Base-by-base conservation (phyloP, 495 filamentous ascomycete genomes). In the Lasiosphaeria miniovina region DNA sequence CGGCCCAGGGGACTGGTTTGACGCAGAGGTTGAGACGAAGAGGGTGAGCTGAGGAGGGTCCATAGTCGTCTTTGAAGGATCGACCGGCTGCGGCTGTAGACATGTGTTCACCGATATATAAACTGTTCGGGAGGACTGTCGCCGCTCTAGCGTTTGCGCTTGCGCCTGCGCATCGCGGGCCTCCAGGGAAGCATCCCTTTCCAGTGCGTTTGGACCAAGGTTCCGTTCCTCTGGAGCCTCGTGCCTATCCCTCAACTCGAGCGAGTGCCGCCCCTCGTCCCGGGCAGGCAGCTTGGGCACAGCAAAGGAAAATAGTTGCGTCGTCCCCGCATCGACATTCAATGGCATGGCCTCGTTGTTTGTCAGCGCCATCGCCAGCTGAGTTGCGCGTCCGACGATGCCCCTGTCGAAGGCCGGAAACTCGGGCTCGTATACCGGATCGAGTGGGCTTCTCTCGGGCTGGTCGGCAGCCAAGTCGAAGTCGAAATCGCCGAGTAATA, bases 61-160 rank as follows among this genome's bases (percentile, higher is more conserved):
- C 52, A 54, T 32, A 14, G 64, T 69, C 6, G 72, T 75, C 53
- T 63, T 73, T 51, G 65, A 68, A 11, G 62, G 69, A 52, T 62
- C 68, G 61, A 71, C 80, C 79, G 62, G 79, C 66, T 54, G 61
- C 57, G 93, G 93, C 63, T 91, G 90, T 14, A 80, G 63, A 72
- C 93, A 97, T 7, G 90, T 88, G 58, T 88, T 95, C 38, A 93
- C 81, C 4, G 91, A 89, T 52, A 97, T 80, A 64, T 86, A 96
- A 6, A 96, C 74, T 1, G 75, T 84, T 15, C 74, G 80, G 6
- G 75, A 57, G 2, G 62, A 12, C 33, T 74, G 69, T 41, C 75
- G 68, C 32, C 57, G 66, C 6, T 9, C 12, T 35, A 74, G 56
- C 48, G 53, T 63, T 54, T 54, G 52, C 54, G 64, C 50, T 43